Base-by-base conservation (phyloP, 306 rosid species). In the Castanea mollissima region DNA sequence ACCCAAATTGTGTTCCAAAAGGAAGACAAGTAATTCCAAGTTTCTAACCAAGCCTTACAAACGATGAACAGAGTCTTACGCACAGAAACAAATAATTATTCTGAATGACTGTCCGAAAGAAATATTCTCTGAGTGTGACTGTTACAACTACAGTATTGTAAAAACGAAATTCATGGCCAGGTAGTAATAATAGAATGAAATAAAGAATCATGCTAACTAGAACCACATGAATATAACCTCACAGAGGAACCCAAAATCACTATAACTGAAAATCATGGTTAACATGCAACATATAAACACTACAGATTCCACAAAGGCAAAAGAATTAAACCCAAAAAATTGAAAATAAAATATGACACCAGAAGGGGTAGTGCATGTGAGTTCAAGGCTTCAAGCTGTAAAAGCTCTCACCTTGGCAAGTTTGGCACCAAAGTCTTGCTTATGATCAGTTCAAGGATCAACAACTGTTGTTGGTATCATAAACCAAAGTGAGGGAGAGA, bases 401-500 rank as follows among this genome's bases (percentile, higher is more conserved):
- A 41, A 41, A 68, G 54, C 25, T 34, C 52, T 68, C 72, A 68
- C 72, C 72, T 68, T 21, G 51, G 5, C 1, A 29, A 16, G 3
- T 32, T 19, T 31, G 19, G 41, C 5, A 8, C 41, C 21, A 64
- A 23, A 35, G 72, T 34, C 46, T 41, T 34, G 72, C 14, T 32
- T 68, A 35, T 49, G 54, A 49, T 68, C 72, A 1, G 72, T 35
- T 68, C 51, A 68, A 35, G 72, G 51, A 68, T 34, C 72, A 68
- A 8, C 52, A 44, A 34, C 49, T 23, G 2, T 16, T 67, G 18
- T 13, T 67, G 51, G 5, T 34, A 18, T 32, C 38, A 21, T n/a
- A 34, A 31, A 34, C 51, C 34, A 19, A 32, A 32, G 21, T 34
- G 27, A 20, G 32, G 4, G 14, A 10, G 72, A 5, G 34, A 10